phyloP scores from a whole-genome alignment of 2,329 filamentous ascomycete genomes.

The Zymoseptoria brevis region DNA sequence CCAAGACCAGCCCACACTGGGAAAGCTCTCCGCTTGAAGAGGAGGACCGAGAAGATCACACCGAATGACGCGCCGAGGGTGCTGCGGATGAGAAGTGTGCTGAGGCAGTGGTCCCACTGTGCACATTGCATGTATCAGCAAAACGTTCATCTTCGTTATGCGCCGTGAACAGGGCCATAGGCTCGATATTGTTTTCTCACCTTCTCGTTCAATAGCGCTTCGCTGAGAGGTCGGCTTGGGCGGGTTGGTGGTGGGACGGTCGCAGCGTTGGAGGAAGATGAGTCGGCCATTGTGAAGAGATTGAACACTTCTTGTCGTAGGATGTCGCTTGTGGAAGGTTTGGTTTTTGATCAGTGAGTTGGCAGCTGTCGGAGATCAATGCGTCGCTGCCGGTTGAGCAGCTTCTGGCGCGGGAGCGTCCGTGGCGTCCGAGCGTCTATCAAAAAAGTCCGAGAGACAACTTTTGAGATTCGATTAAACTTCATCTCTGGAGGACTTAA shows the following conservation, averaged over 20 bases:
- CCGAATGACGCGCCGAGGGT: constrained; percentile 93
- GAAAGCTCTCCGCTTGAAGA: constrained; percentile 98
- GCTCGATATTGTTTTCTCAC: constrained; percentile 44
- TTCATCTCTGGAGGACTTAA: not conserved
- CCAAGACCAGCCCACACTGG: constrained; percentile 90
- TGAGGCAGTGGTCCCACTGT: constrained; percentile 99
- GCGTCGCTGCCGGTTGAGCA: not conserved
- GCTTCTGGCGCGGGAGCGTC: not conserved
- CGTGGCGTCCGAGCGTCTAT: not conserved
- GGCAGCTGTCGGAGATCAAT: not conserved
- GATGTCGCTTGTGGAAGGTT: not conserved
- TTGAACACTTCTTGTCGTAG: constrained; percentile 1
- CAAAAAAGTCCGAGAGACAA: not conserved
- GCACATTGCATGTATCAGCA: constrained; percentile 2
- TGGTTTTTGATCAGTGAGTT: constrained; percentile 13
- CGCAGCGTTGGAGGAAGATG: constrained; percentile 43
- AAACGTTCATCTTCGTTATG: constrained; percentile 17
- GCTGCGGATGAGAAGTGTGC: constrained; percentile 94
- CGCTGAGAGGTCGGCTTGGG: constrained; percentile 75
- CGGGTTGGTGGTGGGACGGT: constrained; percentile 58
- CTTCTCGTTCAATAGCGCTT: constrained; percentile 98
- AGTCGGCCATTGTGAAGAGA: constrained; percentile 48
- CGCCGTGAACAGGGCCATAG: not conserved
- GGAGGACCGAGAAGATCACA: constrained; percentile 93
- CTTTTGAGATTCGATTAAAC: not conserved